These are phyloP conservation scores for Clavariopsis aquatica DNA, from an alignment of 495 filamentous ascomycete genomes.

Conservation along the genomic window DNA sequence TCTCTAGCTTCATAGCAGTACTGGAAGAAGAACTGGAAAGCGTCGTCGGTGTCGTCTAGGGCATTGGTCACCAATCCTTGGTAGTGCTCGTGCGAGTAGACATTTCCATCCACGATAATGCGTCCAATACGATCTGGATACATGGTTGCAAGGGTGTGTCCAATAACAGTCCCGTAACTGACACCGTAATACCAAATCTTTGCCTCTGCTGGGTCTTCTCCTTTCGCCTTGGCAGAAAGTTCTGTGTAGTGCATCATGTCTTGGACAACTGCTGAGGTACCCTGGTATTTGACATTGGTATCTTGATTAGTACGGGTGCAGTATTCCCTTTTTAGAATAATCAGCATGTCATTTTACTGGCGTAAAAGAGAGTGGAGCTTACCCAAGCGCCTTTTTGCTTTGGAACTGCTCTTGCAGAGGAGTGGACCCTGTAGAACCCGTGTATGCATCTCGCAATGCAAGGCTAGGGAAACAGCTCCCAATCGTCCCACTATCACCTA, in stretches of 20 bases:
- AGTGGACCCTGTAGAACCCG: background rate
- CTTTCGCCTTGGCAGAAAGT: conserved; percentile 47
- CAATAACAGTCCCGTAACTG: conserved; percentile 40
- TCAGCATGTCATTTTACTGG: no score
- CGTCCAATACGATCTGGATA: conserved; percentile 55
- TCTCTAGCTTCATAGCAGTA: conserved; percentile 21
- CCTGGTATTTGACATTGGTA: conserved; percentile 49
- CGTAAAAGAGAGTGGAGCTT: no score
- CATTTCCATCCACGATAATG: conserved; percentile 56
- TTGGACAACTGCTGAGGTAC: conserved; percentile 50
- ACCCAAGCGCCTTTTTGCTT: background rate
- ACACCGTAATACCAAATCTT: conserved; percentile 41
- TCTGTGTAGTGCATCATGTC: conserved; percentile 56
- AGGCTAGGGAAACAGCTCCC: conserved; percentile 51
- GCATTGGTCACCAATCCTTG: background rate
- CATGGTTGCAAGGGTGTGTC: conserved; percentile 52
- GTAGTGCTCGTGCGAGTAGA: conserved; percentile 45
- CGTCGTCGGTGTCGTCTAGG: conserved; percentile 10
- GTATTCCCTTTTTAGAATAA: background rate
- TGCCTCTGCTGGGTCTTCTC: conserved; percentile 26
- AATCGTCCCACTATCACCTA: conserved; percentile 41
- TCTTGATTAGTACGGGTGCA: background rate
- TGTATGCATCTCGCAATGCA: background rate
- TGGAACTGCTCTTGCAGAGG: background rate
- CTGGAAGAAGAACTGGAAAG: conserved; percentile 12